Base-by-base conservation (phyloP, 768 basidiomycete species). In the Serendipita sp. region DNA sequence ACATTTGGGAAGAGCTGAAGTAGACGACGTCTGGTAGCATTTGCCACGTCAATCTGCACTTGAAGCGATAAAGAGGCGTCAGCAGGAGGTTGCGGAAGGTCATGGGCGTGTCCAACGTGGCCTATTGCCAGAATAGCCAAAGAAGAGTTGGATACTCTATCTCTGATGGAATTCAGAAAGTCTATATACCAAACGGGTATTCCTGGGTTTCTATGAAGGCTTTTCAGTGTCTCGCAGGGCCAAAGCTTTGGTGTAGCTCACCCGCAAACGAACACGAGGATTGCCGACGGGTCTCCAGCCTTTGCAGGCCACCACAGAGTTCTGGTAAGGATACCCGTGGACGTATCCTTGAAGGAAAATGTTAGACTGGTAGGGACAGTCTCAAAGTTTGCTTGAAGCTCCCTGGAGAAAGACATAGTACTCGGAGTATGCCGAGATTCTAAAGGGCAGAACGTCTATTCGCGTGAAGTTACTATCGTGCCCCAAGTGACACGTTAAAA, bases 41-140 rank as follows among this genome's bases (percentile, higher is more conserved):
- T n/a, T 11, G 28, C 30, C 32, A 30, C 56, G 8, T 60, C 56
- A 4, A 60, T 35, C 32, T 60, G 56, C 16, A 30, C 24, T 60
- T 60, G 28, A 35, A 60, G 56, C 28, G 56, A 34, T 24, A 60
- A 35, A 8, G 18, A 37, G 56, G 8, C 10, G 1, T 28, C 10
- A 60, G 4, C 1, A 18, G n/a, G 8, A 8, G 56, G 56, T 60
- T 38, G 28, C 16, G 56, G 56, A 30, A 60, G 34, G 56, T 60
- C 56, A 35, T 60, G 56, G 16, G 56, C 56, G 35, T 60, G 56
- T 16, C 56, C 56, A 60, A 60, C 35, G n/a, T 60, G 56, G 34
- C 56, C 56, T n/a, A 32, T n/a, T 4, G 56, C 56, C n/a, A 51
- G 48, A n/a, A 51, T 18, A 30, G 56, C 56, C 10, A 60, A 11